Conservation (phyloP, 2,329 filamentous ascomycete species). For the Pseudogymnoascus verrucosus region DNA sequence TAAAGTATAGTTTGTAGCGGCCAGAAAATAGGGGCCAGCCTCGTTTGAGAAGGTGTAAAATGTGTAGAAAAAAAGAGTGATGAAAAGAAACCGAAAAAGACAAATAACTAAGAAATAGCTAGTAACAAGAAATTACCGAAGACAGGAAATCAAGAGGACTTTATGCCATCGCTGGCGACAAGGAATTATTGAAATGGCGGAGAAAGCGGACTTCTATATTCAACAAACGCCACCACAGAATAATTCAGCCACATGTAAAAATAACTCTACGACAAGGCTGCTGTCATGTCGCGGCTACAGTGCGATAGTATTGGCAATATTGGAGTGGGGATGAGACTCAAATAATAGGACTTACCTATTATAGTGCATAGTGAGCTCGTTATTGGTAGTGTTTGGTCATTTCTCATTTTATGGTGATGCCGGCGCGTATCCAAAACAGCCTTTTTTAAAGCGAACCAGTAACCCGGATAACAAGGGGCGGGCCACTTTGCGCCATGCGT, state of each 20-base stretch:
- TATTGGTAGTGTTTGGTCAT: background rate
- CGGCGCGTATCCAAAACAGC: background rate
- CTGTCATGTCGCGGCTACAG: background rate
- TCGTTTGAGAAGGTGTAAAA: background rate
- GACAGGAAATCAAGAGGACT: background rate
- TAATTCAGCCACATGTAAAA: too few relatives aligned
- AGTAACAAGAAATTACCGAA: background rate
- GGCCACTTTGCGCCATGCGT: too few relatives aligned
- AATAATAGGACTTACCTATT: background rate
- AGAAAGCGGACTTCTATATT: background rate
- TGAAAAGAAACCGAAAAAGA: background rate
- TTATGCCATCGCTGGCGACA: background rate
- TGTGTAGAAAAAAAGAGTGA: background rate
- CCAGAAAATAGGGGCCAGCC: background rate
- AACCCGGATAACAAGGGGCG: too few relatives aligned
- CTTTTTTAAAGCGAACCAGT: too few relatives aligned
- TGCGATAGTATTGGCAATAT: background rate
- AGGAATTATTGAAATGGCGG: background rate
- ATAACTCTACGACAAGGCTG: too few relatives aligned
- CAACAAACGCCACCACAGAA: background rate
- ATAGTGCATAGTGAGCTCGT: background rate
- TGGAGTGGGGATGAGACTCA: background rate
- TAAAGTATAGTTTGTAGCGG: background rate
- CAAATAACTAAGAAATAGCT: background rate
- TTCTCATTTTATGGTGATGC: background rate